Evolutionary conservation across 1,284 basidiomycete genomes (phyloP), one percentile per base, ranked within the genome.

Genomic region (Heimioporus retisporus): DNA sequence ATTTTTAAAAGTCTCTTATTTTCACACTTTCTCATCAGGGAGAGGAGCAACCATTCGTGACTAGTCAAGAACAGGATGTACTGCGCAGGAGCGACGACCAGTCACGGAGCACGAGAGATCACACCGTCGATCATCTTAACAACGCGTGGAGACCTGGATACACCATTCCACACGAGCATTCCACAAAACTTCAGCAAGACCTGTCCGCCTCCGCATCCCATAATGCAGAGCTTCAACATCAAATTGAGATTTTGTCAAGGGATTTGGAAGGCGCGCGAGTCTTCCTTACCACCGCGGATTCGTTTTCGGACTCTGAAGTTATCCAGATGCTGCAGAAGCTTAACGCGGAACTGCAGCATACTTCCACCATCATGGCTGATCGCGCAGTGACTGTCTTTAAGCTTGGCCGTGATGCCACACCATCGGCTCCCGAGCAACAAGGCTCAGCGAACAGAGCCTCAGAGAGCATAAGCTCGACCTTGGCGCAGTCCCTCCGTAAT

Each of bases 331-430:
- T 78, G 14, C 65, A 69, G 56, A 66, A 61, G 35, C 59, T 77
- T 42, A 75, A 78, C 54, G 64, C 68, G 14, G 76, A 78, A 61
- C 68, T 78, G 14, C 68, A 75, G 23, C 76, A 78, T 55, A 71
- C 56, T 18, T 64, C 75, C 3, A 72, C 72, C 3, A 63, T 65
- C 40, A 72, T 78, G 46, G 70, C 75, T 5, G 76, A 77, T 7
- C 60, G 42, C 35, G 65, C 73, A 23, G 60, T 65, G 16, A 73
- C 68, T n/a, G 59, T 54, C 21, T 67, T 77, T 46, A 64, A 60
- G 42, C 60, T 75, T 21, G n/a, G 25, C 13, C 15, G 3, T 23
- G 51, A 46, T n/a, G n/a, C 25, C 35, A n/a, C 23, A 21, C 35
- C 44, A 46, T 58, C 44, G 10, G 46, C 25, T 2, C 46, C 51